These are phyloP conservation scores for Inonotus hispidus DNA, from an alignment of 1,284 basidiomycete genomes.

Conservation along the genomic window DNA sequence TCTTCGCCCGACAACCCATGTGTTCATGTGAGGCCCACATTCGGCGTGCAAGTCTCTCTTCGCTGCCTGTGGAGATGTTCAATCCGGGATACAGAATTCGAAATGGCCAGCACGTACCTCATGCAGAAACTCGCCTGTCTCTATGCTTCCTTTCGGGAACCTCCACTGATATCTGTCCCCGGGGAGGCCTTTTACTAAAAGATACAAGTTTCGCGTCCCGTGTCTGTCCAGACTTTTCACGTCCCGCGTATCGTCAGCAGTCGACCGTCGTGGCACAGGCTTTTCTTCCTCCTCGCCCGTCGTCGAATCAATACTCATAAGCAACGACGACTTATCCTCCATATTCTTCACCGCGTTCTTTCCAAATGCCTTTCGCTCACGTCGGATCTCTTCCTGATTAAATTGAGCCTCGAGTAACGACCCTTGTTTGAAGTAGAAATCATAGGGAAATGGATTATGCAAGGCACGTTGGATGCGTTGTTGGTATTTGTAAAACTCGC, in stretches of 20 bases:
- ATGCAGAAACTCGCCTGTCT: slow-evolving; percentile 63
- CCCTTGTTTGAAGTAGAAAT: slow-evolving; percentile 95
- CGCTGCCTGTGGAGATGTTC: slow-evolving; percentile 48
- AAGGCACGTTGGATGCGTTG: slow-evolving; percentile 78
- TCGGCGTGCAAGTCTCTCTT: slow-evolving; percentile 57
- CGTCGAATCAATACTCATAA: slow-evolving; percentile 27
- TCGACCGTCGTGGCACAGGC: slow-evolving; percentile 52
- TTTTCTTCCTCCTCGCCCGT: slow-evolving; percentile 54
- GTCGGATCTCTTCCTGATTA: slow-evolving; percentile 62
- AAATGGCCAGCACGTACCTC: slow-evolving; percentile 40
- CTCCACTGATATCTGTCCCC: slow-evolving; percentile 62
- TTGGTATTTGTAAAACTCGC: slow-evolving; percentile 85
- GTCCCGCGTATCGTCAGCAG: slow-evolving; percentile 58
- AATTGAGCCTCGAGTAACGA: slow-evolving; percentile 84
- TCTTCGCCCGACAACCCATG: slow-evolving; percentile 73
- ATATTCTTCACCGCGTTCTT: slow-evolving; percentile 54
- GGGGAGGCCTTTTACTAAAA: slow-evolving; percentile 59
- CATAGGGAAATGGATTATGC: slow-evolving; percentile 83
- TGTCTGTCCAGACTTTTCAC: slow-evolving; percentile 75
- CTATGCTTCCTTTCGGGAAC: slow-evolving; percentile 70
- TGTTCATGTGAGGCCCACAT: slow-evolving; percentile 73
- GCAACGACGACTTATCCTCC: slow-evolving; percentile 40
- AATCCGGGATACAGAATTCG: background rate
- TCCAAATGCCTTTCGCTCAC: slow-evolving; percentile 71
- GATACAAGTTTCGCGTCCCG: slow-evolving; percentile 83